Evolutionary conservation across 2,329 filamentous ascomycete genomes (phyloP), one percentile per base, ranked within the genome.

Genomic region (Aureobasidium zeae): DNA sequence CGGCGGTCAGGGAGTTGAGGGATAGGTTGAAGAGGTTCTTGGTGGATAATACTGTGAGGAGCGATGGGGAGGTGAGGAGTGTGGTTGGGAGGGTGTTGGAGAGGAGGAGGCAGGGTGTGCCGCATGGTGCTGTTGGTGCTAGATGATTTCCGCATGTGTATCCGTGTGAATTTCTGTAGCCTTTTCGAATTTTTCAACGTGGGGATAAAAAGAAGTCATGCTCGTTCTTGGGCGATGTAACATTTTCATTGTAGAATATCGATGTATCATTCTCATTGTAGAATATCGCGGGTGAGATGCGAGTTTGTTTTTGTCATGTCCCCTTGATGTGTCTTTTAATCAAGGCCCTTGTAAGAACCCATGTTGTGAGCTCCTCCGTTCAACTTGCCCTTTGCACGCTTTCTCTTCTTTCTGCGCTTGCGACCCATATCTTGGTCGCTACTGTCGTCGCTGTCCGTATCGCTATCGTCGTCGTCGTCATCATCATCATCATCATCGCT

Each of bases 11-110:
- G 32, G 77, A 77, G 47, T 64, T 93, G 55, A 74, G 79, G 49
- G 72, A 73, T 29, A 83, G 82, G 55, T 75, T 95, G 64, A 83
- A 81, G 63, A 85, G 91, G 55, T 94, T 86, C 74, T 68, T 96
- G 53, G 79, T 95, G 38, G 79, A 93, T 61, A 93, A 93, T 57
- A 88, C 81, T 11, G 83, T 93, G 48, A 74, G 78, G 52, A 77
- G 75, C 35, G 84, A 89, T 62, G 81, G 80, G 1, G 85, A 89
- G 64, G 89, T 96, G 7, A 74, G 80, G 53, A 81, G 86, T 61
- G 87, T 87, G 1, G 71, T 94, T 53, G 79, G 78, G 17, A 74
- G 71, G 47, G 78, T 79, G 20, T 64, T 88, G 46, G 72, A 76
- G 79, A 29, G 38, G 36, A 41, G 38, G 31, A 35, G 45, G 19